Evolutionary conservation across 805 yeast species (phyloP), one percentile per base, ranked within the genome.

Genomic region (Vanderwaltozyma tropicalis): DNA sequence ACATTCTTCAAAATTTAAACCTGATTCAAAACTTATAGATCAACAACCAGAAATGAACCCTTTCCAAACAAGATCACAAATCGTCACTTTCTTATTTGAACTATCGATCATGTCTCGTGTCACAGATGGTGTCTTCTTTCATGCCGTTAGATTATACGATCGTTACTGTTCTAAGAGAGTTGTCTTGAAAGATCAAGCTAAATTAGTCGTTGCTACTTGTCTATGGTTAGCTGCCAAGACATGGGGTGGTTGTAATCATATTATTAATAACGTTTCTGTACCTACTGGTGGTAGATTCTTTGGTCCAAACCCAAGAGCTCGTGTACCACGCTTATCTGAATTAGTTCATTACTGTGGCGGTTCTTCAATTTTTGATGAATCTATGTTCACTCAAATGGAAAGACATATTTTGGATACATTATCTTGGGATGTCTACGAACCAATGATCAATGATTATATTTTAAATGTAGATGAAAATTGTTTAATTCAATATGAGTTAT

Each of bases 191-290:
- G 86, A 82, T 41, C 96, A 88, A 60, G 78, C 84, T 43, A 96
- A 87, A 61, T 69, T 88, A 38, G 88, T 88, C 11, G 87, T 92
- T 28, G 80, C 94, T 44, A 84, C 95, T 4, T 84, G 95, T 41
- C 64, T 88, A 28, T 89, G 96, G 96, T 72, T 89, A 21, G 84
- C 95, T 2, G 78, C 95, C 18, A 88, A 88, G 56, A 68, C 77
- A 14, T 72, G 72, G 50, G 84, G 84, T 29, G 84, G 84, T 25
- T 76, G 79, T 57, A 75, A 74, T 47, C 84, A 77, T 57, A 73
- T 76, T 47, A 69, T 74, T 38, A 74, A 74, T 52, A 63, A 67
- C 41, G 55, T 63, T 5, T 55, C 61, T 14, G 58, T 67, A 21
- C 71, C 72, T 36, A 56, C 67, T 18, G 82, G 81, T 26, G 80